Percentiles rank a stretch among this genome's conserved stretches.
Conservation (phyloP, 257 asterid species). For the Rubia yunnanensis region DNA sequence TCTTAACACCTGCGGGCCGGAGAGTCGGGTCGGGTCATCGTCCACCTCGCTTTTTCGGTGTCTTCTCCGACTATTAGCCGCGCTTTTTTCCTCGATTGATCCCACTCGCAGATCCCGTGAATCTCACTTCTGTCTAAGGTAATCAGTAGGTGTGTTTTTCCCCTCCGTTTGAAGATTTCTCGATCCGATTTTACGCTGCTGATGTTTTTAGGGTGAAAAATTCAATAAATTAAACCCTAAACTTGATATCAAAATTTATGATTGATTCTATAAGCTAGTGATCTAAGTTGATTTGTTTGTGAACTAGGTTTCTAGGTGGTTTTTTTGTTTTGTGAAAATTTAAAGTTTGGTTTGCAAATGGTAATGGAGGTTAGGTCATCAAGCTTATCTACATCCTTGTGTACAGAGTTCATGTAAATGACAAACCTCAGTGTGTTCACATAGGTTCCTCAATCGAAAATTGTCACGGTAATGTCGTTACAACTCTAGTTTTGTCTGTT, state of each 20-base stretch:
- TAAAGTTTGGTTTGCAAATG: not conserved
- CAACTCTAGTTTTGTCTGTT: not conserved
- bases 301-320: not conserved
- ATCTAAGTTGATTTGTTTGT: not conserved
- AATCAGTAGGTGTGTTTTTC: not conserved
- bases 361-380: not conserved
- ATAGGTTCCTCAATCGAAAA: not conserved
- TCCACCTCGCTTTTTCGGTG: not conserved
- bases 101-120: not conserved
- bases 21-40: not conserved
- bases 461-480: too few relatives aligned
- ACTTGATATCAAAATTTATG: not conserved
- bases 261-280: not conserved
- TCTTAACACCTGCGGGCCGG: not conserved
- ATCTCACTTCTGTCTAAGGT: not conserved
- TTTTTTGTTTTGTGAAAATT: not conserved
- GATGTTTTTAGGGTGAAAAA: not conserved
- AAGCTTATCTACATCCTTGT: not conserved
- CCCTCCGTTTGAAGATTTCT: not conserved
- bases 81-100: not conserved
- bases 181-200: not conserved
- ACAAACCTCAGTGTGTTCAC: not conserved
- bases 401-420: not conserved
- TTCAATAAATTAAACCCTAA: not conserved
- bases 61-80: not conserved